Evolutionary conservation across 495 filamentous ascomycete genomes (phyloP), one percentile per base, ranked within the genome.

Genomic region (Podospora fimiseda): DNA sequence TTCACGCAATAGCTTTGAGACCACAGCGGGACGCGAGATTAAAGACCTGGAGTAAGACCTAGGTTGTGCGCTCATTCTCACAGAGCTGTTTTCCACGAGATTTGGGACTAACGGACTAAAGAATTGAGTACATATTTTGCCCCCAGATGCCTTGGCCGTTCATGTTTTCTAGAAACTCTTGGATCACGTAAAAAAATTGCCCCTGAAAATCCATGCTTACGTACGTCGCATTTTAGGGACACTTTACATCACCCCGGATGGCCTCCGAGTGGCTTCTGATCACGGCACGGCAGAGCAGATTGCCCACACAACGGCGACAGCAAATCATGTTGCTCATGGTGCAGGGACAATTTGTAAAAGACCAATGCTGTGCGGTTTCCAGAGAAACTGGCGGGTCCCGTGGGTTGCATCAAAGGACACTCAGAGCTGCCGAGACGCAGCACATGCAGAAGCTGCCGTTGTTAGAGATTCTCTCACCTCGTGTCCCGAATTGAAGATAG

Each of bases 41-140:
- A 67, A 77, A 61, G 56, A 43, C 46, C 53, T 45, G 53, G 50
- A 56, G 60, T 57, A 61, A 60, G 66, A 55, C 66, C 53, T 22
- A 40, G 30, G 39, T 51, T 51, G 59, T 40, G 52, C 19, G 70
- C 71, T 75, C 73, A 70, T 75, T 74, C 67, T 74, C 60, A 75
- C 74, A 77, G 74, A 77, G 55, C 67, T 66, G 69, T 55, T 61
- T 72, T 74, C 71, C 68, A 68, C 60, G 74, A 33, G 27, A 68
- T 60, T 70, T 74, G 74, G 72, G 74, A 71, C 61, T 57, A 60
- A 59, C 68, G 73, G 74, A 77, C 73, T 77, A 77, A 71, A 74
- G 66, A 72, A 73, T 71, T 69, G 72, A 76, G 73, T 70, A 77
- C 71, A 77, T 74, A 48, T 65, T 52, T 41, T 8, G n/a, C n/a